Percentiles rank a stretch among this genome's conserved stretches.
Conservation (phyloP, 495 filamentous ascomycete species). For the Penicillium mononematosum region DNA sequence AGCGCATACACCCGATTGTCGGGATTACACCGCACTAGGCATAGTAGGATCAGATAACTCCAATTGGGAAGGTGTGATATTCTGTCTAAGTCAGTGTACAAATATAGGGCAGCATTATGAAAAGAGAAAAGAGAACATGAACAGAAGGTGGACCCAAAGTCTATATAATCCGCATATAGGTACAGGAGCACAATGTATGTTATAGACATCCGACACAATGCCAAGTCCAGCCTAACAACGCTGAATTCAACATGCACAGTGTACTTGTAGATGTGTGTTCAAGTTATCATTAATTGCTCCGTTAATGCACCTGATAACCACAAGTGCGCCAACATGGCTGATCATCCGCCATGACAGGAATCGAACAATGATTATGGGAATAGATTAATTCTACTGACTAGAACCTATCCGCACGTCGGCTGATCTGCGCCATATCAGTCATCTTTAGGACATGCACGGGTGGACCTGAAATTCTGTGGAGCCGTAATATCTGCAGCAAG, state of each 20-base stretch:
- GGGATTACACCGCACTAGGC: slow-evolving; percentile 5
- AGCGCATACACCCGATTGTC: slow-evolving; percentile 4
- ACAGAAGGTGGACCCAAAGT: background rate
- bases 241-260: too few species aligned
- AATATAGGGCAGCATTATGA: background rate
- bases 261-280: background rate
- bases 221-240: background rate
- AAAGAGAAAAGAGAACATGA: background rate
- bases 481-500: background rate
- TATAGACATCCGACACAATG: background rate
- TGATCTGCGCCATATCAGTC: background rate
- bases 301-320: background rate
- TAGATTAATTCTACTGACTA: background rate
- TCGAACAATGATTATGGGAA: background rate
- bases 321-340: background rate
- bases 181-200: background rate
- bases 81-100: background rate
- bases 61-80: background rate
- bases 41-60: slow-evolving; percentile 7
- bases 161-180: background rate
- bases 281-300: slow-evolving; percentile 1
- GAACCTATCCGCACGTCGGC: background rate
- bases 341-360: background rate
- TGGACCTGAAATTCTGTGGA: background rate
- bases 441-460: background rate